A percentile compares a stretch with the other conserved stretches of the same genome.
Conservation (phyloP, 371 early-diverging fungal genomes). For the Basidiobolus heterosporus region DNA sequence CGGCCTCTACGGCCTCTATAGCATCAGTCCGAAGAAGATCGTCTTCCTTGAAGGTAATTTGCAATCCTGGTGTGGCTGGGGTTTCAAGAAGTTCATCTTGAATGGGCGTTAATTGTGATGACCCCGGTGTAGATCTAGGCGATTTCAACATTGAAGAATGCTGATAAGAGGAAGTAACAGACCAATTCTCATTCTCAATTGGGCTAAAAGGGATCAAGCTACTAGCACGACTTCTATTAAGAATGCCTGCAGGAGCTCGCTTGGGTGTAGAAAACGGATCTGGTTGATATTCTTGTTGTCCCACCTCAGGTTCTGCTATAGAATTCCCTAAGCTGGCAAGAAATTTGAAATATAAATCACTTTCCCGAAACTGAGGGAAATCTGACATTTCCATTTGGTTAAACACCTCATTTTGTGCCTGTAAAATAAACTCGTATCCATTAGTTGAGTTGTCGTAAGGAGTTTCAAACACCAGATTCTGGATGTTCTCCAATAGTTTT, state of each 20-base stretch:
- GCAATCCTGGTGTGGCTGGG: too few species aligned
- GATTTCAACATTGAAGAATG: too few species aligned
- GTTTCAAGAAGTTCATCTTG: too few species aligned
- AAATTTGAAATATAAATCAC: conserved; percentile 47
- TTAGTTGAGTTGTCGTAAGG: conserved; percentile 6
- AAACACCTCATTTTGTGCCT: conserved; percentile 37
- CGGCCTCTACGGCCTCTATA: conserved; percentile 42
- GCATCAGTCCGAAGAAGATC: conserved; percentile 15
- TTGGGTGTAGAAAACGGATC: conserved; percentile 7
- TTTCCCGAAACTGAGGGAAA: conserved; percentile 41
- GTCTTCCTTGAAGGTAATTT: conserved; percentile 6
- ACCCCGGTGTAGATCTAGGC: too few species aligned
- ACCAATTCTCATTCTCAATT: too few species aligned
- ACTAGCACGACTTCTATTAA: background rate
- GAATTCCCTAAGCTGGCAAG: conserved; percentile 12
- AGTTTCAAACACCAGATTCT: conserved; percentile 3
- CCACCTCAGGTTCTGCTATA: background rate
- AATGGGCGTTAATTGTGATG: too few species aligned
- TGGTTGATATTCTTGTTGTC: background rate
- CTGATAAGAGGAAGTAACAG: too few species aligned
- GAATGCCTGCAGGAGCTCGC: conserved; percentile 1
- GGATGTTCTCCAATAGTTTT: conserved; percentile 9
- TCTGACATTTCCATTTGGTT: conserved; percentile 38
- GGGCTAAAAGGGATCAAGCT: too few species aligned
- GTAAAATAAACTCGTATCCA: conserved; percentile 6